Percentiles rank a stretch among this genome's conserved stretches.
Conservation (phyloP, 2,329 filamentous ascomycete species). For the Aspergillus floridensis region DNA sequence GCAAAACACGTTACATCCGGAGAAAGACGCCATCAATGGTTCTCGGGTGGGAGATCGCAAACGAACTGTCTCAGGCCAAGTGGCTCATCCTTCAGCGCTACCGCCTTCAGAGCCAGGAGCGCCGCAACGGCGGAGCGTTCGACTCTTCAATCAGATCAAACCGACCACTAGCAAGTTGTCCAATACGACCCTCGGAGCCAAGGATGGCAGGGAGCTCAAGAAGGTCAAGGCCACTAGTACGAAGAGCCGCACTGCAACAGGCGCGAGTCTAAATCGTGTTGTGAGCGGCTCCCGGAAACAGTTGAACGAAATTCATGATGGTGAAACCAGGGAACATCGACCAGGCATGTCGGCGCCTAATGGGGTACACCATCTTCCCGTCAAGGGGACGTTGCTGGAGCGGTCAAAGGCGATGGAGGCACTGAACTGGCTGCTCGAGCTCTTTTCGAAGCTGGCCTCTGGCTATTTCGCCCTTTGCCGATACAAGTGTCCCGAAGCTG, state of each 20-base stretch:
- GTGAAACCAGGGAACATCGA: constrained; percentile 63
- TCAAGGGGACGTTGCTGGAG: constrained; percentile 47
- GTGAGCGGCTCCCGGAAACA: constrained; percentile 89
- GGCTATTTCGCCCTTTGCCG: constrained; percentile 76
- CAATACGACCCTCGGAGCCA: constrained; percentile 56
- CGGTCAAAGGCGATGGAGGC: constrained; percentile 69
- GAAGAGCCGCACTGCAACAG: constrained; percentile 64
- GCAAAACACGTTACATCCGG: constrained; percentile 31
- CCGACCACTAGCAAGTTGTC: constrained; percentile 64
- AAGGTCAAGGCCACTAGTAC: constrained; percentile 75
- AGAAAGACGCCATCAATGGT: constrained; percentile 32
- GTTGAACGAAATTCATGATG: constrained; percentile 54
- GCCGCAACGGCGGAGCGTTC: constrained; percentile 67
- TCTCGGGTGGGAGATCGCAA: constrained; percentile 65
- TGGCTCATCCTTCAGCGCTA: constrained; percentile 52
- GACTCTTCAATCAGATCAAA: constrained; percentile 69
- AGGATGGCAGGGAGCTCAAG: constrained; percentile 71
- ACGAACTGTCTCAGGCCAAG: constrained; percentile 85
- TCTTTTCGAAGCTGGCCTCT: constrained; percentile 76
- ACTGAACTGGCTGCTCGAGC: constrained; percentile 71
- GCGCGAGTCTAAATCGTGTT: constrained; percentile 74
- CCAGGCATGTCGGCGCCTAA: constrained; percentile 34
- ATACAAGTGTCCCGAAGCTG: constrained; percentile 74
- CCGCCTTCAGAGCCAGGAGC: constrained; percentile 59
- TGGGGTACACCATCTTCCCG: constrained; percentile 23